Evolutionary conservation across 2,329 filamentous ascomycete genomes (phyloP), one percentile per base, ranked within the genome.

Genomic region (Dactylonectria estremocensis): DNA sequence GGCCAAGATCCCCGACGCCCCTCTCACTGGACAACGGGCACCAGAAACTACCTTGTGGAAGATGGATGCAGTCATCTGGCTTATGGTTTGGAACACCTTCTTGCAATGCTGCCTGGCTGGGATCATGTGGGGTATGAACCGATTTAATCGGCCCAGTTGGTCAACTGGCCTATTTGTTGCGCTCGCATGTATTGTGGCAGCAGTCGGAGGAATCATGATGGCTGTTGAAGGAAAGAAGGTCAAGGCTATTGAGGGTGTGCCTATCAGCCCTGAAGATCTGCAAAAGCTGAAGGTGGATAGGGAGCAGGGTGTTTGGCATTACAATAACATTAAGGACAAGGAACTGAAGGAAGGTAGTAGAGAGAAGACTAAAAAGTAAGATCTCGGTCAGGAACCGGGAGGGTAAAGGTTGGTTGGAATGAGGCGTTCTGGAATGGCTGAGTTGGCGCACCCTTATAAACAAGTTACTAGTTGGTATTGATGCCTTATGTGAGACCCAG

Each of bases 71-170:
- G 89, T 95, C 37, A 85, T 97, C 40, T 95, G 92, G 91, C 86
- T 91, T 73, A 95, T 94, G 81, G 87, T 94, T 3, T 86, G 85
- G 83, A 97, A 97, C 76, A 96, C 94, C 0, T 87, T 95, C 61
- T 86, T 96, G 50, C 95, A 97, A 79, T 86, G 86, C 45, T 86
- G 89, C 18, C 85, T 97, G 2, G 92, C 90, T 9, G 91, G 88
- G 3, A 92, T 94, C 81, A 97, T 97, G 94, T 97, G 93, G 93
- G 90, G 89, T 2, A 84, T 93, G 80, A 92, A 93, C 76, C 85
- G 93, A 22, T 91, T 90, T 75, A 82, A 92, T 22, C 85, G 94
- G n/a, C 93, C 94, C 0, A 88, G 88, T 22, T 97, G 93, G 93
- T 88, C 90, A 11, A 95, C 93, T 0, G 94, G 93, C 1, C 80